Base-by-base conservation (phyloP, 305 asterid species). In the Caryopteris hybrid region DNA sequence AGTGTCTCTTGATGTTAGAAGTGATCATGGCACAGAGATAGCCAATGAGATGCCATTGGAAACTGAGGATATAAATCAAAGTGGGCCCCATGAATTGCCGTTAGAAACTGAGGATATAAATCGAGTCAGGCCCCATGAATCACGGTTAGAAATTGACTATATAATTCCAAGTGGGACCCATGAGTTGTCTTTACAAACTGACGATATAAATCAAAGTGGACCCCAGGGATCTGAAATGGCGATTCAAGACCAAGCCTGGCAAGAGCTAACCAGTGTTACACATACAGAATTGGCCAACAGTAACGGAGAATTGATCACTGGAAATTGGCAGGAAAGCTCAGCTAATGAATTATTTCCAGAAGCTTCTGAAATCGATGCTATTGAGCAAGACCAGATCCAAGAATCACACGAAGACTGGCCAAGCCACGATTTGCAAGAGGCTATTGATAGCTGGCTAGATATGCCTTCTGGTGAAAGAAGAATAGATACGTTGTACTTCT, bases 371-470 rank as follows among this genome's bases (percentile, higher is more conserved):
- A 79, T 60, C 64, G 42, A 38, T 73, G 74, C 54, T 61, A 74
- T 42, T 22, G 90, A 78, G 69, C 86, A 77, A 51, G 80, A 66
- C 79, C 84, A 46, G 72, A 61, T 75, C 55, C 89, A 78, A 79
- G 96, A 82, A 75, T 66, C 90, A 39, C 86, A 66, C 17, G 87
- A 82, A 31, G 83, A 79, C 55, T 89, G 94, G 96, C 86, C 82
- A 31, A 76, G 79, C 61, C 82, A 80, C n/a, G 90, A 80, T 56
- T 69, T 82, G 57, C 88, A 84, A 59, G 96, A 86, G 66, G 88
- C 88, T 66, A 78, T 82, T 14, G 91, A 88, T 76, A 84, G 87
- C 60, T 90, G 94, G 95, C 79, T 85, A 38, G 89, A 80, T 66
- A 77, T 70, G 50, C 95, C 93, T 73, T 74, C 94, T 11, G 83